Percentiles rank a stretch among this genome's conserved stretches.
phyloP scores from a whole-genome alignment of 371 early-diverging fungal genomes.

The Fennellomyces sp. region DNA sequence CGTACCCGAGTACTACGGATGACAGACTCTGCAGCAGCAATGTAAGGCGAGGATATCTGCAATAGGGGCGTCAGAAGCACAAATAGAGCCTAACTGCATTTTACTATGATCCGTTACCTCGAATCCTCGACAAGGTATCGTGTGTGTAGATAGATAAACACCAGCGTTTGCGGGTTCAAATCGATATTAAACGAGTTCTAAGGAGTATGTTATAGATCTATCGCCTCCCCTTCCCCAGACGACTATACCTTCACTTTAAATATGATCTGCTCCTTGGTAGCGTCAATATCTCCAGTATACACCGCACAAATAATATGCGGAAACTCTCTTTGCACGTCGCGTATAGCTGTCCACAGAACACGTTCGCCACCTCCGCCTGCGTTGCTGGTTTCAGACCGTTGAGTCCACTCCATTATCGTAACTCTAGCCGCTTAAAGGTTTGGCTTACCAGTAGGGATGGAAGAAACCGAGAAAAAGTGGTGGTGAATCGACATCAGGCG shows the following conservation, averaged over 20 bases:
- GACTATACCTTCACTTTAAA: constrained; percentile 60
- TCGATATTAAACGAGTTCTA: constrained; percentile 78
- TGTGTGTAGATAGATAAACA: constrained; percentile 61
- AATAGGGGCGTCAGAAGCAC: too few relatives aligned
- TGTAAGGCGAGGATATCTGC: constrained; percentile 81
- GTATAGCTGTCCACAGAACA: constrained; percentile 90
- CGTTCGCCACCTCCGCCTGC: constrained; percentile 97
- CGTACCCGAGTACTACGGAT: constrained; percentile 74
- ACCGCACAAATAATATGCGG: constrained; percentile 70
- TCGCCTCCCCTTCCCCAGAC: background rate
- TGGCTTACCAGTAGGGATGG: constrained; percentile 86
- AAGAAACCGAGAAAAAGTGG: constrained; percentile 74
- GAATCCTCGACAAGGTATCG: constrained; percentile 74
- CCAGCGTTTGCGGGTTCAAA: constrained; percentile 58
- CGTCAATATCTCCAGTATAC: constrained; percentile 77
- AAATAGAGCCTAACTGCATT: too few relatives aligned
- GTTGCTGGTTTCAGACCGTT: constrained; percentile 63
- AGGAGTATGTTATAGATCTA: background rate
- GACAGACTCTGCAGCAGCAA: constrained; percentile 87
- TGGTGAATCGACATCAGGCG: constrained; percentile 10
- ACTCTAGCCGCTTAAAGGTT: too few relatives aligned
- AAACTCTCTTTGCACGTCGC: constrained; percentile 70
- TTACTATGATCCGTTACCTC: too few relatives aligned
- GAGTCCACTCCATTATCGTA: background rate
- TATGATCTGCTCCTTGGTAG: constrained; percentile 56